Evolutionary conservation across 164 flowering plant genomes (phyloP), one percentile per base, ranked within the genome.

Genomic region (Berberis thunbergii): DNA sequence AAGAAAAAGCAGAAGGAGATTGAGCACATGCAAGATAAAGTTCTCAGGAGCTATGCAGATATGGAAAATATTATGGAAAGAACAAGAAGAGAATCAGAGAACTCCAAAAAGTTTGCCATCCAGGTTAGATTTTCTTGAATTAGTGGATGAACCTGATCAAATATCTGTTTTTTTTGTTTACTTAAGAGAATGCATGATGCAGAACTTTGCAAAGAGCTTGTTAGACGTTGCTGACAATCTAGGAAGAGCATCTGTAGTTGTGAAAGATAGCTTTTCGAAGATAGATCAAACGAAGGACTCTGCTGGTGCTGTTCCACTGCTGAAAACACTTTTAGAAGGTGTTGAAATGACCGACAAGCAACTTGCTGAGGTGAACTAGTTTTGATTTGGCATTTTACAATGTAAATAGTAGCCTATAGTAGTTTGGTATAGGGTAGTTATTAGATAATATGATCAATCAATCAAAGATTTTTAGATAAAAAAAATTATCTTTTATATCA

Each of bases 311-410:
- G 82, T 77, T 49, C 86, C 86, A 49, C 91, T 84, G 49, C 67
- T 94, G 39, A 88, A 82, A 74, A 86, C 94, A 57, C 89, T 94
- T 67, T 69, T 89, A 62, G 96, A 86, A 77, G 97, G 97, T 67
- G 97, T 91, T 73, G 97, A 86, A 64, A 94, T 94, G 97, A 94
- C 99, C 4, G 97, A 89, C 43, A 91, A 91, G 71, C 97, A 91
- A 71, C 88, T 94, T 54, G 60, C 59, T 13, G 96, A 87, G 89
- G 98, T 94, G 78, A 57, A 12, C 41, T 11, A 3, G 1, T 2
- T 42, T 57, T 57, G 5, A 4, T 48, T 48, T 48, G 10, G 10
- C 7, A 1, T 2, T 48, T 48, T 48, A 26, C 26, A 0, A 26
- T 26, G 26, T 48, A 48, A 11, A 6, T 48, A 1, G 50, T 6